Evolutionary conservation across 352 stramenopile species (phyloP).

Genomic region (Thraustotheca clavata): DNA sequence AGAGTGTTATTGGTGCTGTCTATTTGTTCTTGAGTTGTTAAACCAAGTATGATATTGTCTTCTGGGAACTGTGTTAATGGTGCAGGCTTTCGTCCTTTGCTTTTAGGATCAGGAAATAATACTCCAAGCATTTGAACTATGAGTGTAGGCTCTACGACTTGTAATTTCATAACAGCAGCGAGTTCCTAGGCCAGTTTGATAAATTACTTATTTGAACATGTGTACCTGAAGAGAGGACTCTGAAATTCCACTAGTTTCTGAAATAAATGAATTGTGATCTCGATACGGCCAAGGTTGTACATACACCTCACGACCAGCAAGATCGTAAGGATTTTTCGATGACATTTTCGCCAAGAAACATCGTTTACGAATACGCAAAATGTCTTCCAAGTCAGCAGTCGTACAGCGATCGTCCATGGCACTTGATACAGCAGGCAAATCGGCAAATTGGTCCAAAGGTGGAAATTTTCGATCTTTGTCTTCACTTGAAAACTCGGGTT

Average conservation of each 20-base stretch:
- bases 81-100: too few species aligned
- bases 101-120: conserved; percentile 46
- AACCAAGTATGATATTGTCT: too few species aligned
- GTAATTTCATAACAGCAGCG: conserved; percentile 7
- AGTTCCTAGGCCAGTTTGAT: not conserved
- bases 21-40: conserved; percentile 1
- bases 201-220: conserved; percentile 4
- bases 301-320: conserved; percentile 50
- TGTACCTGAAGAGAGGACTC: conserved; percentile 50
- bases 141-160: conserved; percentile 31
- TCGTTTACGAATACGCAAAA: conserved; percentile 63
- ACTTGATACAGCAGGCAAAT: not conserved
- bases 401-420: not conserved
- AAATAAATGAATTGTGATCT: conserved; percentile 45
- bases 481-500: not conserved
- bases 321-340: conserved; percentile 31
- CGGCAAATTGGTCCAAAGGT: not conserved
- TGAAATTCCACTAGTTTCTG: conserved; percentile 36
- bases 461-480: not conserved
- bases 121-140: conserved; percentile 61
- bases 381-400: conserved; percentile 28
- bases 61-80: too few species aligned
- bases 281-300: conserved; percentile 74
- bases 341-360: conserved; percentile 40
- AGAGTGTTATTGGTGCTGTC: too few species aligned